Evolutionary conservation across 164 flowering plant genomes (phyloP), one percentile per base, ranked within the genome.

Genomic region (Stephania japonica): DNA sequence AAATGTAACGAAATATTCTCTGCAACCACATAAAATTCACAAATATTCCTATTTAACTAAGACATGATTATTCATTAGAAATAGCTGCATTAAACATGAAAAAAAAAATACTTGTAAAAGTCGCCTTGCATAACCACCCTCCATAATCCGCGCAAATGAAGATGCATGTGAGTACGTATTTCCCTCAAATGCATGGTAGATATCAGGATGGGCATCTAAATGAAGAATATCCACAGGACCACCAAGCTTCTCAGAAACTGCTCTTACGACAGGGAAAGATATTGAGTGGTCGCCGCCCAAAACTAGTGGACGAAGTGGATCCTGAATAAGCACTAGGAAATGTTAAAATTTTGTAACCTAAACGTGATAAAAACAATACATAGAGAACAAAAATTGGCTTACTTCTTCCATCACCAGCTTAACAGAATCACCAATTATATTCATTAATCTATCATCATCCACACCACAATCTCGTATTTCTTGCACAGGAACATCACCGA

Each of bases 141-240:
- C 99, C 99, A 95, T 93, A 24, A 95, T 95, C 65, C 99, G 86
- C 14, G 99, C 98, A 88, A 95, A 95, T 71, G 98, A 85, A 79
- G 99, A 95, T 50, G 99, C 99, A 83, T 95, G 99, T 10, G 99
- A 95, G 77, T 89, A 95, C 75, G 84, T 89, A 77, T 95, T 95
- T 79, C 99, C 99, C 84, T 95, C 99, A 81, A 93, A 95, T 62
- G 82, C 75, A 81, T 93, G 78, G 84, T 95, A 95, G 42, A 89
- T 91, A 80, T 95, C 99, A 76, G 99, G 99, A 83, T 95, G 99
- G n/a, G 99, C 99, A 89, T 95, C 99, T 5, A 95, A 81, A 83
- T 95, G 99, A 81, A 95, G 97, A 85, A 95, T 78, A 86, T 95
- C 99, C 26, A 95, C 85, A 72, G 98, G 97, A 73, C 99, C 99